Evolutionary conservation across 345 rosid genomes (phyloP).

Genomic region (Aethionema arabicum): DNA sequence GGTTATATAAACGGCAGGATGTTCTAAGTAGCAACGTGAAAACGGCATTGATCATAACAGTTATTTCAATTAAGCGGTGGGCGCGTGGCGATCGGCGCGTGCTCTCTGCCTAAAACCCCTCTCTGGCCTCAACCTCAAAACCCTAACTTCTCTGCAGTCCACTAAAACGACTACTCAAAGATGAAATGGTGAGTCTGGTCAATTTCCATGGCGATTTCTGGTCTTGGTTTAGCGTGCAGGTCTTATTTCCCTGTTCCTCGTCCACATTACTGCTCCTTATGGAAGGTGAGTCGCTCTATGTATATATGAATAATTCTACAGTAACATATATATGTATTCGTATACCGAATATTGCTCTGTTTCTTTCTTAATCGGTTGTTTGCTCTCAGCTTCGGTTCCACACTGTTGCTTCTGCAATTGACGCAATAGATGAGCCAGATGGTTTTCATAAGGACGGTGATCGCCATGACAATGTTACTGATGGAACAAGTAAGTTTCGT

Average conservation of each 20-base stretch:
- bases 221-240: conserved; percentile 47
- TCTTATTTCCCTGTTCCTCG: conserved; percentile 45
- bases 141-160: conserved; percentile 37
- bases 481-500: conserved; percentile 29
- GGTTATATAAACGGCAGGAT: conserved; percentile 15
- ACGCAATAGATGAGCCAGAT: conserved; percentile 50
- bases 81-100: conserved; percentile 23
- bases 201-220: conserved; percentile 50
- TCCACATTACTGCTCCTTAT: conserved; percentile 41
- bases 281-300: conserved; percentile 44
- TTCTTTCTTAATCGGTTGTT: neutral
- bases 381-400: conserved; percentile 42
- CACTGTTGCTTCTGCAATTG: conserved; percentile 45
- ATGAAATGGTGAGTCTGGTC: conserved; percentile 39
- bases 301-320: neutral
- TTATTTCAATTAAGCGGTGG: neutral
- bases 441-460: conserved; percentile 26
- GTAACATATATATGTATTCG: neutral
- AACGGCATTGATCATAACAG: conserved; percentile 12
- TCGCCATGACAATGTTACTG: conserved; percentile 23
- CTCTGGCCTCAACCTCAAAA: conserved; percentile 29
- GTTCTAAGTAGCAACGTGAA: neutral
- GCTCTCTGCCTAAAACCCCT: conserved; percentile 20
- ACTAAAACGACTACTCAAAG: conserved; percentile 22
- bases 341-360: neutral